Evolutionary conservation across 768 basidiomycete genomes (phyloP).

Genomic region (Leccinum pellstonianum): DNA sequence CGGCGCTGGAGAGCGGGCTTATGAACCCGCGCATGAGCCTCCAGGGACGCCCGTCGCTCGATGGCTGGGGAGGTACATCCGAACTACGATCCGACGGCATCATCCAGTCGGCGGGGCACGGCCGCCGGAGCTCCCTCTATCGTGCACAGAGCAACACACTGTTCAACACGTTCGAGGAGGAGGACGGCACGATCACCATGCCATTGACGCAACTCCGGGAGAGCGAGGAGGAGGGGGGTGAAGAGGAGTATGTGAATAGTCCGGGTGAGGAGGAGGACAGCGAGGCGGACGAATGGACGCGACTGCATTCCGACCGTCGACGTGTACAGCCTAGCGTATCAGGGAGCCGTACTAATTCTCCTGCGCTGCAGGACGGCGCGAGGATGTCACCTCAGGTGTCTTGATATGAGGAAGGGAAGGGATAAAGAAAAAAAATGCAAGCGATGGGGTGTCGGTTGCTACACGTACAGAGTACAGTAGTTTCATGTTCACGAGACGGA

Average conservation of each 20-base stretch:
- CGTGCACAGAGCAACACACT: slow-evolving; percentile 63
- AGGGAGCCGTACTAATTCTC: slow-evolving; percentile 57
- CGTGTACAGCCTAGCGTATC: slow-evolving; percentile 35
- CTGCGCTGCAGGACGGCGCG: slow-evolving; percentile 35
- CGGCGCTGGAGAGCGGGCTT: slow-evolving; percentile 61
- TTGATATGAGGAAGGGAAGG: slow-evolving; percentile 7
- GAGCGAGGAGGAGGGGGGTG: slow-evolving; percentile 60
- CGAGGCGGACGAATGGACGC: slow-evolving; percentile 44
- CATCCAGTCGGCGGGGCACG: slow-evolving; percentile 45
- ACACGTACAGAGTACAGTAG: slow-evolving; percentile 14
- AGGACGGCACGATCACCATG: slow-evolving; percentile 29
- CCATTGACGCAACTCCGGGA: slow-evolving; percentile 66
- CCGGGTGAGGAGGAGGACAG: slow-evolving; percentile 39
- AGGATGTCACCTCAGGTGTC: slow-evolving; percentile 20
- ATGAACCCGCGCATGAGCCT: slow-evolving; percentile 80
- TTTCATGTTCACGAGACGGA: slow-evolving; percentile 17
- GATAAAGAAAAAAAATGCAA: not conserved
- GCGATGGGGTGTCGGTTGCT: not conserved
- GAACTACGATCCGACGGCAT: slow-evolving; percentile 30
- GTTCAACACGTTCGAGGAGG: slow-evolving; percentile 73
- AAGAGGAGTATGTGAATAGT: slow-evolving; percentile 25
- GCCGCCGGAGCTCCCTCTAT: slow-evolving; percentile 64
- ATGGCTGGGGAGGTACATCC: slow-evolving; percentile 59
- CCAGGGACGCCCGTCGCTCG: slow-evolving; percentile 77
- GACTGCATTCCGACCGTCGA: slow-evolving; percentile 29